Evolutionary conservation across 2,329 filamentous ascomycete genomes (phyloP).

Genomic region (Nectriaceae sp.): DNA sequence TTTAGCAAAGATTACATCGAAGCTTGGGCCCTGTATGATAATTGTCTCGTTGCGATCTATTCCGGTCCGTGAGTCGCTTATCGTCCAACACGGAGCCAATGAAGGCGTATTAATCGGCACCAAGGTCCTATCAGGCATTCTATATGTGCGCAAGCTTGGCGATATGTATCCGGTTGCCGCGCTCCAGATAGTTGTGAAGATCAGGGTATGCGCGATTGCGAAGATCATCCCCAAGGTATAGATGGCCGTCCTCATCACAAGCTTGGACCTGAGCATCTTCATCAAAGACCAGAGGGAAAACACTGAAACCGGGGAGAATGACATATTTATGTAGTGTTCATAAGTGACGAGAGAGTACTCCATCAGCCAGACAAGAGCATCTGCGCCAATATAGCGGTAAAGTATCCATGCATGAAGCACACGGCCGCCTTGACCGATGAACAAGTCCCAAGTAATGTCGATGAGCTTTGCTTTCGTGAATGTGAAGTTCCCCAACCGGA

Average conservation of each 20-base stretch:
- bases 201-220: not conserved
- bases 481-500: not conserved
- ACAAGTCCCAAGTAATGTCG: slow-evolving; percentile 1
- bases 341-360: slow-evolving; percentile 1
- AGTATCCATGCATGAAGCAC: slow-evolving; percentile 3
- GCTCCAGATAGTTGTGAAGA: not conserved
- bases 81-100: too few species aligned
- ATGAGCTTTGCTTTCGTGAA: slow-evolving; percentile 2
- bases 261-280: not conserved
- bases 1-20: too few species aligned
- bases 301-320: not conserved
- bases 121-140: too few species aligned
- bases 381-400: not conserved
- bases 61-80: too few species aligned
- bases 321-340: slow-evolving; percentile 1
- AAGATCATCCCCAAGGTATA: not conserved
- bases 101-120: too few species aligned
- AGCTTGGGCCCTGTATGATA: too few species aligned
- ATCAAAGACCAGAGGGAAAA: not conserved
- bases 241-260: not conserved
- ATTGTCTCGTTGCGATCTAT: too few species aligned
- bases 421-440: slow-evolving; percentile 4
- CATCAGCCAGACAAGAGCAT: not conserved
- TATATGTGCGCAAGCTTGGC: too few species aligned
- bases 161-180: slow-evolving; percentile 1